A percentile compares a stretch with the other conserved stretches of the same genome.
Evolutionary conservation across 1,139 yeast species (phyloP).

Genomic region (Debaryomycetaceae sp.): DNA sequence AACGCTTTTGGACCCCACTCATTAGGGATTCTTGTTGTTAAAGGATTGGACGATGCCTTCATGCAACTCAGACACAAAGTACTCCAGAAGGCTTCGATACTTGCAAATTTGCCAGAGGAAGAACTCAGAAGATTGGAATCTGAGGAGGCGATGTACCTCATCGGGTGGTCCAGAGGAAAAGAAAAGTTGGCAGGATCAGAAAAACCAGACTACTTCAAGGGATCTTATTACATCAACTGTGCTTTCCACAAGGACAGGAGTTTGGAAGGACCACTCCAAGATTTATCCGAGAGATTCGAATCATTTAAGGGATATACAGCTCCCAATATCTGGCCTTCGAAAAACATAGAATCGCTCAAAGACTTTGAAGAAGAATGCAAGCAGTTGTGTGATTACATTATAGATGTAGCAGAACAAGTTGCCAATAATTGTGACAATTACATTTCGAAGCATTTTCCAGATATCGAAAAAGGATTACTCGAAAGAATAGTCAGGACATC

Average conservation of each 20-base stretch:
- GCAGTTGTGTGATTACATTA: conserved; percentile 41
- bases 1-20: conserved; percentile 58
- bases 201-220: conserved; percentile 50
- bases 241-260: conserved; percentile 45
- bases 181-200: conserved; percentile 42
- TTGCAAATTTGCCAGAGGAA: conserved; percentile 40
- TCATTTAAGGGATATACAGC: conserved; percentile 44
- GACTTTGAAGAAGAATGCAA: conserved; percentile 37
- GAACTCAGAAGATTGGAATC: conserved; percentile 39
- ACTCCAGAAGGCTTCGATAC: conserved; percentile 39
- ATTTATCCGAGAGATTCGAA: conserved; percentile 26
- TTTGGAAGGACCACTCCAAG: conserved; percentile 44
- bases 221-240: conserved; percentile 61
- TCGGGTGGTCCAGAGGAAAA: conserved; percentile 68
- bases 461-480: conserved; percentile 36
- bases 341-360: conserved; percentile 15
- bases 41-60: conserved; percentile 39
- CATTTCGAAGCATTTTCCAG: conserved; percentile 22
- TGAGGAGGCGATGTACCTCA: conserved; percentile 48
- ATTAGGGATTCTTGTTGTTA: conserved; percentile 51
- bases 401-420: conserved; percentile 48
- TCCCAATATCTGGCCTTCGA: conserved; percentile 53
- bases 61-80: conserved; percentile 39
- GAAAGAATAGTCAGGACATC: conserved; percentile 46
- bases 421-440: conserved; percentile 54